Evolutionary conservation across 2,329 filamentous ascomycete species (phyloP).

Genomic region (Xylaria sp.): DNA sequence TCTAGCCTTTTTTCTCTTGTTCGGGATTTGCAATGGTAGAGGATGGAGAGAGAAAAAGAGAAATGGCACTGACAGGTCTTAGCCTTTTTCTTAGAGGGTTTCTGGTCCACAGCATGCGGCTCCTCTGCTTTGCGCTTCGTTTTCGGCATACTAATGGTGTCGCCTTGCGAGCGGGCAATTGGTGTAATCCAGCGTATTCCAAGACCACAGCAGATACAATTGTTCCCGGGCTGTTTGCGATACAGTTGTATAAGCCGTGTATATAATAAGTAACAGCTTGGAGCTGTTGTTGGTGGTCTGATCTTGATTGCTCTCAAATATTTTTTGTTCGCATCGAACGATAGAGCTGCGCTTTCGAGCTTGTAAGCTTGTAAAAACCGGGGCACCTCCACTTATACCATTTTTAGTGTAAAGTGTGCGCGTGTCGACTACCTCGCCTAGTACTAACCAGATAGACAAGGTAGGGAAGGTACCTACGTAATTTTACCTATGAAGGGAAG

Average conservation of each 20-base stretch:
- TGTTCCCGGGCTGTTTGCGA: background rate
- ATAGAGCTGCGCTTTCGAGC: conserved; percentile 25
- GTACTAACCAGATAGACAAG: too few species aligned
- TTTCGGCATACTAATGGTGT: conserved; percentile 47
- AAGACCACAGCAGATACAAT: background rate
- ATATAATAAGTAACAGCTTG: background rate
- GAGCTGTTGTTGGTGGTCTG: conserved; percentile 24
- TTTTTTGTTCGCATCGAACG: conserved; percentile 31
- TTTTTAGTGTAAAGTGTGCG: conserved; percentile 15
- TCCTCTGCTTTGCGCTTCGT: conserved; percentile 73
- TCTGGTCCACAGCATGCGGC: conserved; percentile 56
- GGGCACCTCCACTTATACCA: conserved; percentile 31
- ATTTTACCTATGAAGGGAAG: too few species aligned
- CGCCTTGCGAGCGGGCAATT: conserved; percentile 8
- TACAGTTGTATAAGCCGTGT: background rate
- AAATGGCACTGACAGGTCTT: conserved; percentile 52
- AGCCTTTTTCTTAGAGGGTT: conserved; percentile 63
- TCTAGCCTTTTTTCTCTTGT: too few species aligned
- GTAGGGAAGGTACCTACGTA: background rate
- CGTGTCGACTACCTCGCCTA: background rate
- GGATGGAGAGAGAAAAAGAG: background rate
- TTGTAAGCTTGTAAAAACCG: conserved; percentile 22
- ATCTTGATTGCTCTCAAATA: conserved; percentile 21
- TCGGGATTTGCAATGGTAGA: background rate
- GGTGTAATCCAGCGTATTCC: background rate